Evolutionary conservation across 1,284 basidiomycete species (phyloP).

Genomic region (Naganishia sp.): DNA sequence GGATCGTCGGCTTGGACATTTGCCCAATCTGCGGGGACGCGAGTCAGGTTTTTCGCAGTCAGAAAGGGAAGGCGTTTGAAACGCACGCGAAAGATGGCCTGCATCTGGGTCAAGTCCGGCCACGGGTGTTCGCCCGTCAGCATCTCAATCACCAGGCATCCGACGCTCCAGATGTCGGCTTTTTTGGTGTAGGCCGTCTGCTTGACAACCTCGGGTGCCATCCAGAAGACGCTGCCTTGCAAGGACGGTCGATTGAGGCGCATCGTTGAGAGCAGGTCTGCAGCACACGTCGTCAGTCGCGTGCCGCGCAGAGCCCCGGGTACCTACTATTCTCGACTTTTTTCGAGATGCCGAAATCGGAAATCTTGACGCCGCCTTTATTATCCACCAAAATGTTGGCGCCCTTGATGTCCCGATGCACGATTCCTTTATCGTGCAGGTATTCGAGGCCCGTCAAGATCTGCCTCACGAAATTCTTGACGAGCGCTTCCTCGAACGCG

Average conservation of each 20-base stretch:
- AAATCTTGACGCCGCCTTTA: constrained; percentile 97
- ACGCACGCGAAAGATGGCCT: constrained; percentile 88
- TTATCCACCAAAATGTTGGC: constrained; percentile 98
- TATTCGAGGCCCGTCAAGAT: constrained; percentile 90
- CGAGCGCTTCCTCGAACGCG: constrained; percentile 92
- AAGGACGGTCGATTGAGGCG: constrained; percentile 83
- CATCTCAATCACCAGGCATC: constrained; percentile 98
- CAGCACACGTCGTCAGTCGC: background rate
- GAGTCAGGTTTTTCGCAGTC: no score
- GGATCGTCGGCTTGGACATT: constrained; percentile 76
- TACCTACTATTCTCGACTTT: constrained; percentile 90
- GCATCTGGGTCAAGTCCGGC: constrained; percentile 98
- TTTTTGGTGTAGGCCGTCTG: constrained; percentile 88
- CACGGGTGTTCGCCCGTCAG: constrained; percentile 95
- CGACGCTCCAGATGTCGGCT: constrained; percentile 98
- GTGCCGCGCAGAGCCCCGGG: background rate
- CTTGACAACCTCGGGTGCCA: constrained; percentile 97
- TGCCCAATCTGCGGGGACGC: constrained; percentile 71
- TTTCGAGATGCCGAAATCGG: constrained; percentile 98
- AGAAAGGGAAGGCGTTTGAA: no score
- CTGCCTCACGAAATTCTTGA: constrained; percentile 91
- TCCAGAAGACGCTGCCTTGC: constrained; percentile 98
- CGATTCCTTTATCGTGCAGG: constrained; percentile 90
- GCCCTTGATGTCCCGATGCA: constrained; percentile 98
- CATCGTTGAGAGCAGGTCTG: constrained; percentile 74